Conservation (phyloP, 345 rosid genomes). For the Rhodamnia argentea region DNA sequence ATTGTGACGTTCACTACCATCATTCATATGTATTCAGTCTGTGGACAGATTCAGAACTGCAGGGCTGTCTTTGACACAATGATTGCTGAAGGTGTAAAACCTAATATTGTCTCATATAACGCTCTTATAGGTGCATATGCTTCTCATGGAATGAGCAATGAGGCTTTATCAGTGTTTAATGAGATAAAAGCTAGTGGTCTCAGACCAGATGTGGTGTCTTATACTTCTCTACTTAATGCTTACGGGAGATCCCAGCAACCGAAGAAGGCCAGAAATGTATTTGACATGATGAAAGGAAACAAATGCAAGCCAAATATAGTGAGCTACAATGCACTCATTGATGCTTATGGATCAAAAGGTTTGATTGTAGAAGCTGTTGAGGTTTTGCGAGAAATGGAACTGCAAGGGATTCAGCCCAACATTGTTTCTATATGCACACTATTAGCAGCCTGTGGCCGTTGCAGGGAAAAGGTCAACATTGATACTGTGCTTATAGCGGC, state of each 20-base stretch:
- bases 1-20: conserved; percentile 75
- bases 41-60: conserved; percentile 73
- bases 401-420: conserved; percentile 56
- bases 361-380: conserved; percentile 67
- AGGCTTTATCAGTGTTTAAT: conserved; percentile 62
- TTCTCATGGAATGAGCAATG: conserved; percentile 68
- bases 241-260: conserved; percentile 87
- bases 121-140: conserved; percentile 81
- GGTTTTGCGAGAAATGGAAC: conserved; percentile 75
- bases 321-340: conserved; percentile 74
- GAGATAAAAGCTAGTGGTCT: conserved; percentile 56
- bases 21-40: conserved; percentile 60
- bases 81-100: conserved; percentile 82
- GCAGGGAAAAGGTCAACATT: conserved; percentile 55
- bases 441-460: conserved; percentile 80
- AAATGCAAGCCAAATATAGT: conserved; percentile 68
- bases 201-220: conserved; percentile 72
- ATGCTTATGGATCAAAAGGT: conserved; percentile 89
- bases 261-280: conserved; percentile 61
- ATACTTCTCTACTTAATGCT: conserved; percentile 75
- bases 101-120: conserved; percentile 72
- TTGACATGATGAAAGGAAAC: conserved; percentile 56
- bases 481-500: conserved; percentile 77
- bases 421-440: conserved; percentile 78
- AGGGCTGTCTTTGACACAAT: conserved; percentile 58